Percentiles rank a stretch among this genome's conserved stretches.
These are phyloP conservation scores for Botrytis aclada DNA, from an alignment of 2,329 filamentous ascomycete genomes.

Conservation along the genomic window DNA sequence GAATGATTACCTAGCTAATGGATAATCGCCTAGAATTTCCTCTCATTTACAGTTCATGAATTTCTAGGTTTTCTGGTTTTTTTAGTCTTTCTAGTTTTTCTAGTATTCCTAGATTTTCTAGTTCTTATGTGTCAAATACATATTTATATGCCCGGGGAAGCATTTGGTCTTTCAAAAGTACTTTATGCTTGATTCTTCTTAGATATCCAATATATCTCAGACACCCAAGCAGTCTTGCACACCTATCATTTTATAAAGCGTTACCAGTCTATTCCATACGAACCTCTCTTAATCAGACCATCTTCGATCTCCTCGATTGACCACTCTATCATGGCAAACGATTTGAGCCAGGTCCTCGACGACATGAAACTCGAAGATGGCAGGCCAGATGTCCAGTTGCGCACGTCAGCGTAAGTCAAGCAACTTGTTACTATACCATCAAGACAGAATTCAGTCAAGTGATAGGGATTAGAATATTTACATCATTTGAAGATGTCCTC, in stretches of 20 bases:
- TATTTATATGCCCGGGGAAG: background rate
- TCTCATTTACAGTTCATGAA: background rate
- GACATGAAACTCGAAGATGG: constrained; percentile 11
- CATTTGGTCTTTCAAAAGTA: background rate
- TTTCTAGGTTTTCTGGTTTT: no score
- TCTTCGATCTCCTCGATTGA: background rate
- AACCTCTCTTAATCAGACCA: background rate
- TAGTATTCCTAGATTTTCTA: no score
- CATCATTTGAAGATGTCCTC: background rate
- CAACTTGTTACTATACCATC: background rate
- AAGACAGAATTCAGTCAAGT: background rate
- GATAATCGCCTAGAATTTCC: background rate
- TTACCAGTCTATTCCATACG: background rate
- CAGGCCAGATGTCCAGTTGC: constrained; percentile 2
- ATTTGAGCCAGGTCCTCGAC: background rate
- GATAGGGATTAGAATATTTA: background rate
- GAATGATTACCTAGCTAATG: background rate
- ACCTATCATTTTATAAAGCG: background rate
- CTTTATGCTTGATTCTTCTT: background rate
- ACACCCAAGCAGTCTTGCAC: background rate
- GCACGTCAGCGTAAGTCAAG: constrained; percentile 13
- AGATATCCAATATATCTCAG: background rate
- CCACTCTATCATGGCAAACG: constrained; percentile 2
- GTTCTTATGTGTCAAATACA: background rate
- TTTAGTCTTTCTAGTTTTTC: background rate